Base-by-base conservation (phyloP, 257 asterid genomes). In the Apocynum venetum region DNA sequence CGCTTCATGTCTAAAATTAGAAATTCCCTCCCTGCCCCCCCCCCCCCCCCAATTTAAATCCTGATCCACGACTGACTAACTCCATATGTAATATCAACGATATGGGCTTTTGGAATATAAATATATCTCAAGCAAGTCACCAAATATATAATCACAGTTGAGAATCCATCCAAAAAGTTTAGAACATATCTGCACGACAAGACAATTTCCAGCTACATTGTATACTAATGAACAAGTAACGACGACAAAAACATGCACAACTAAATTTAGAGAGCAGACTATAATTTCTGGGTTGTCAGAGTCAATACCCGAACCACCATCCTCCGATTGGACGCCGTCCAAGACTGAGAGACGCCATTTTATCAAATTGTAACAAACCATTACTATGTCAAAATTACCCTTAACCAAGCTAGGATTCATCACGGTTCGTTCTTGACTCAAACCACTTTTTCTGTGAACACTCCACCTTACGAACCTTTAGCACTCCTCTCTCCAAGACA, bases 261-360 rank as follows among this genome's bases (percentile, higher is more conserved):
- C 12, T 20, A 15, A 48, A 19, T 52, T 0, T 31, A 52, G 43
- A 68, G 57, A 43, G 69, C 70, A 41, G 35, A 78, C 72, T 47
- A 35, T 14, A 13, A 25, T 35, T 43, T 55, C n/a, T 11, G 49
- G 56, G 56, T 71, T 41, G 75, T 78, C 77, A 74, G 79, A 92
- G 98, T 92, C 98, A 91, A 89, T 94, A 84, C 92, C 92, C 97
- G 96, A 94, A 94, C 98, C 97, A 82, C 87, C 82, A 82, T 85
- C 88, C 80, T 63, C 78, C 78, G 59, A 3, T 41, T 31, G 67
- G 44, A 20, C 43, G 6, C 53, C 76, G 6, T 47, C 8, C 8
- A 64, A 3, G 25, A 3, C 1, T 9, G 52, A 63, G 10, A 69
- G 25, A 13, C 31, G 2, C 63, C 59, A 11, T 31, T 8, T 35